Conservation (phyloP, 2,329 filamentous ascomycete species). For the Colletotrichum shisoi region DNA sequence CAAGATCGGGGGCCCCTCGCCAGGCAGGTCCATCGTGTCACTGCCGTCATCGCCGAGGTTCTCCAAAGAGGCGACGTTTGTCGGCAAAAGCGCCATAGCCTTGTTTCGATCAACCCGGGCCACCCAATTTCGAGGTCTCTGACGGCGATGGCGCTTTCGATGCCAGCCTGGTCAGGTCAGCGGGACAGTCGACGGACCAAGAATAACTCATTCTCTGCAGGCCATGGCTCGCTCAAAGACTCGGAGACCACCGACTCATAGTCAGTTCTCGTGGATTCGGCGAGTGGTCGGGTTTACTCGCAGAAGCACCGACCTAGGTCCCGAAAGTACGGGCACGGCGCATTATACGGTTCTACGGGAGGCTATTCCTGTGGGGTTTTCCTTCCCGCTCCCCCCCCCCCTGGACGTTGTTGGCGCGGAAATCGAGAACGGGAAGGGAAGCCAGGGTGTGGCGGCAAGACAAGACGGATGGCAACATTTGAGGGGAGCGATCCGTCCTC, state of each 20-base stretch:
- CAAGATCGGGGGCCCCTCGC: not conserved
- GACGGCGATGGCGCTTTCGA: not conserved
- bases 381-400: no score
- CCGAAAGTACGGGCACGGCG: slow-evolving; percentile 34
- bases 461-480: slow-evolving; percentile 26
- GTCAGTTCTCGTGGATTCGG: slow-evolving; percentile 16
- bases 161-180: not conserved
- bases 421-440: not conserved
- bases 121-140: not conserved
- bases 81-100: not conserved
- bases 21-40: not conserved
- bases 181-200: not conserved
- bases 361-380: not conserved
- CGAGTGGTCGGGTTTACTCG: slow-evolving; percentile 31
- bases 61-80: not conserved
- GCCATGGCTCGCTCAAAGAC: no score
- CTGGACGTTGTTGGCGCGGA: not conserved
- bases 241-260: not conserved
- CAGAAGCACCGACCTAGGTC: slow-evolving; percentile 32
- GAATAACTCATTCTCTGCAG: no score
- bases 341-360: slow-evolving; percentile 23
- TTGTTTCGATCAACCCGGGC: not conserved
- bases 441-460: slow-evolving; percentile 8
- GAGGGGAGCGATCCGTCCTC: slow-evolving; percentile 12
- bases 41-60: not conserved